phyloP scores from a whole-genome alignment of 2,329 filamentous ascomycete species.

The Cercospora berteroae region DNA sequence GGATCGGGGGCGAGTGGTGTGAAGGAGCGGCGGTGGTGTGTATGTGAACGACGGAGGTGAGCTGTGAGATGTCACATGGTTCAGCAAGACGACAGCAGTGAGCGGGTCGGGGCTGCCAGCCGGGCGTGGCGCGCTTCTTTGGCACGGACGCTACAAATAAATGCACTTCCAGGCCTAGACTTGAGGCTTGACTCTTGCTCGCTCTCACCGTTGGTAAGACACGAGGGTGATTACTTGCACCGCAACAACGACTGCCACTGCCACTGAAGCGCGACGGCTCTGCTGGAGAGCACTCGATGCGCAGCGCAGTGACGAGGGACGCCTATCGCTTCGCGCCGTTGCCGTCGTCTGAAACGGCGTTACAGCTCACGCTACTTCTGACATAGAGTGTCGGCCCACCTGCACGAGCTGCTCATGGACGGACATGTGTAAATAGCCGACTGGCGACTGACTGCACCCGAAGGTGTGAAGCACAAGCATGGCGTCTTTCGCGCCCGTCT shows the following conservation, averaged over 20 bases:
- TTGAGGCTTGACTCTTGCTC: not conserved
- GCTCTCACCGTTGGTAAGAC: not conserved
- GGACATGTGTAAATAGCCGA: slow-evolving; percentile 13
- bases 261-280: not conserved
- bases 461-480: slow-evolving; percentile 22
- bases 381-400: slow-evolving; percentile 1
- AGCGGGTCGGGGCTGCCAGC: not conserved
- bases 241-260: not conserved
- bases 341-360: not conserved
- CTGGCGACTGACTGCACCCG: not conserved
- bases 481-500: slow-evolving; percentile 34
- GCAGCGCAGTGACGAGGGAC: not conserved
- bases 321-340: not conserved
- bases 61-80: not conserved
- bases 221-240: not conserved
- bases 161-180: not conserved
- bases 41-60: not conserved
- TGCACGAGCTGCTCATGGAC: not conserved
- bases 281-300: not conserved
- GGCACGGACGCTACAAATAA: not conserved
- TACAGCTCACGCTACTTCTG: slow-evolving; percentile 1
- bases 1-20: not conserved
- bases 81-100: not conserved
- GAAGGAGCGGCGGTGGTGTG: not conserved
- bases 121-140: not conserved